Evolutionary conservation across 192 early-diverging fungal species (phyloP), one percentile per base, ranked within the genome.

Genomic region (Coemansia sp.): DNA sequence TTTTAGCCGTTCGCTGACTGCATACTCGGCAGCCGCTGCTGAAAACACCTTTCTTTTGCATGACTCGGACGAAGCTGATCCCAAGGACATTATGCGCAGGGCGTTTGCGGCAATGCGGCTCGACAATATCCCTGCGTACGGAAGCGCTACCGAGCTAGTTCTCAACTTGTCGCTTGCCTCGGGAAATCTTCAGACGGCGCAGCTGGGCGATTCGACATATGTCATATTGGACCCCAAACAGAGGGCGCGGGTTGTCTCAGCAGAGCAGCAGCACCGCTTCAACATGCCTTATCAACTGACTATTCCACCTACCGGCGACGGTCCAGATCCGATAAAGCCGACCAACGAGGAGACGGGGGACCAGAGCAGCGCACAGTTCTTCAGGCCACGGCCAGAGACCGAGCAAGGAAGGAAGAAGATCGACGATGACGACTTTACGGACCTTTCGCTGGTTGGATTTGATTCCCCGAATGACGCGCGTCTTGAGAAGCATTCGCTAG

Each of bases 271-370:
- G 65, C 80, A 82, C 53, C 62, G 70, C 15, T 82, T 82, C 63
- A 82, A 82, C 45, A 77, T 73, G 75, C 80, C 80, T 5, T 82
- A 68, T 40, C 80, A 82, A 58, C 57, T 82, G 46, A 82, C 75
- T 9, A 77, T 82, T 10, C 79, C 70, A 20, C 79, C 79, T 2
- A 55, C 51, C 23, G 61, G 59, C 34, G 66, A 68, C 5, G 40
- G 33, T 25, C 21, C 31, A 16, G 30, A 20, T 28, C 67, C 58
- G 6, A 6, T n/a, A 43, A 52, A 56, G 2, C 58, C 55, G 26
- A 16, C 20, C 20, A 20, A 31, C 31, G 33, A 61, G 43, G 35
- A 49, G n/a, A 21, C 7, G 62, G 16, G 39, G 68, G 35, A 37
- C 35, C 35, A 70, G 34, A 51, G 35, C 16, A 53, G 51, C 20